Percentiles rank a stretch among this genome's conserved stretches.
Conservation (phyloP, 1,139 yeast species). For the Saccharomyces uvarum region DNA sequence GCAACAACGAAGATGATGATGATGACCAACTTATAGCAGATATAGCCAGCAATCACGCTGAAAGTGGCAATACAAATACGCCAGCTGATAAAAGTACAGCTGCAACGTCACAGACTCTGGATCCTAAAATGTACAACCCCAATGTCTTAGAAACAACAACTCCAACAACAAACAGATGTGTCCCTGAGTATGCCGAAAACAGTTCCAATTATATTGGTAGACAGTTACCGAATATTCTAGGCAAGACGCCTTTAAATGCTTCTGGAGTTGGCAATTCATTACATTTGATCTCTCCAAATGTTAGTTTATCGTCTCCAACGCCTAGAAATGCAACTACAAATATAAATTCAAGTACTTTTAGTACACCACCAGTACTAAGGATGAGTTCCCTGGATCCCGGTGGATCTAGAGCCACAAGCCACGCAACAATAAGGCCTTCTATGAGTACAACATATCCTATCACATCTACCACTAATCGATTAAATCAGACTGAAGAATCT, state of each 20-base stretch:
- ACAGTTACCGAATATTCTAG: constrained; percentile 14
- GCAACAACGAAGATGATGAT: constrained; percentile 2
- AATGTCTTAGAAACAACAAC: neutral
- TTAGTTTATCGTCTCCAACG: neutral
- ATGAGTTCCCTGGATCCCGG: neutral
- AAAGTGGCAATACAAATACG: constrained; percentile 1
- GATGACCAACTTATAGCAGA: constrained; percentile 4
- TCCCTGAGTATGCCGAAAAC: constrained; percentile 4
- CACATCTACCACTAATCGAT: neutral
- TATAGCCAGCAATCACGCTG: neutral
- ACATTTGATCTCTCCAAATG: neutral
- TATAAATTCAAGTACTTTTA: neutral
- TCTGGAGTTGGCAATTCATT: neutral
- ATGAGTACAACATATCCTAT: neutral
- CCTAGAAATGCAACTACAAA: neutral
- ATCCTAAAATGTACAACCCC: neutral
- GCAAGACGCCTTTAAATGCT: constrained; percentile 16
- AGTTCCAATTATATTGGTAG: constrained; percentile 9
- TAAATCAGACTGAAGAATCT: neutral
- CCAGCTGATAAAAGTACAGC: constrained; percentile 1
- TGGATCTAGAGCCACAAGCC: neutral
- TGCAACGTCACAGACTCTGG: neutral
- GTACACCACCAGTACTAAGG: neutral
- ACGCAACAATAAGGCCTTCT: neutral
- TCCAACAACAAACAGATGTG: neutral